Base-by-base conservation (phyloP, 2,329 filamentous ascomycete genomes). In the Orbilia blumenaviensis region DNA sequence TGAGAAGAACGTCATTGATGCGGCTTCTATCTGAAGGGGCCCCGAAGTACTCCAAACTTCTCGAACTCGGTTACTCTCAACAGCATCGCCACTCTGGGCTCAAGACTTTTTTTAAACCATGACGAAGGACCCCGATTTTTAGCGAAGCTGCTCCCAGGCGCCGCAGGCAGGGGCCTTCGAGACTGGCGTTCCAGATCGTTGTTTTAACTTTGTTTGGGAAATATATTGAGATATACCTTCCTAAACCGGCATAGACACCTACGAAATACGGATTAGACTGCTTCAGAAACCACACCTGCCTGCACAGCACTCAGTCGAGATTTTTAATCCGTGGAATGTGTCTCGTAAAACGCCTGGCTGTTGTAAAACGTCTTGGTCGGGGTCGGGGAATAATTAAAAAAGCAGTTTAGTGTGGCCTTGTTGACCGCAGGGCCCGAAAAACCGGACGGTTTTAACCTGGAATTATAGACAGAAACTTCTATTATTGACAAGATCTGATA, bases 141-240 rank as follows among this genome's bases (percentile, higher is more conserved):
- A 48, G 23, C 44, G 21, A 46, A 46, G 42, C 36, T 34, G 29
- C 29, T 34, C 42, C 18, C 14, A 6, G 18, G 12, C n/a, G n/a
- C 41, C 7, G 5, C 36, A 9, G 44, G 12, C 44, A 48, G 44
- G 48, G 48, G 48, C n/a, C 36, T 25, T 42, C 21, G 8, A 42
- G 9, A 25, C 46, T 50, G 29, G 46, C 25, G 12, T 50, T 21
- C 25, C 14, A 50, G 10, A 54, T 16, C 7, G 23, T 34, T 18
- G 48, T 54, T 54, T 54, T 16, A 54, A 8, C 14, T 50, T 25
- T 32, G 46, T 54, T 54, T 54, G n/a, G 48, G 48, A 12, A 34
- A 54, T 21, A 14, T 34, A 34, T 18, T 16, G 14, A 18, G 8
- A 1, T 18, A 32, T 2, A 54, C 48, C 48, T 54, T 34, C 48